Conservation (phyloP, 768 basidiomycete genomes). For the Phaeolepiota aurea region DNA sequence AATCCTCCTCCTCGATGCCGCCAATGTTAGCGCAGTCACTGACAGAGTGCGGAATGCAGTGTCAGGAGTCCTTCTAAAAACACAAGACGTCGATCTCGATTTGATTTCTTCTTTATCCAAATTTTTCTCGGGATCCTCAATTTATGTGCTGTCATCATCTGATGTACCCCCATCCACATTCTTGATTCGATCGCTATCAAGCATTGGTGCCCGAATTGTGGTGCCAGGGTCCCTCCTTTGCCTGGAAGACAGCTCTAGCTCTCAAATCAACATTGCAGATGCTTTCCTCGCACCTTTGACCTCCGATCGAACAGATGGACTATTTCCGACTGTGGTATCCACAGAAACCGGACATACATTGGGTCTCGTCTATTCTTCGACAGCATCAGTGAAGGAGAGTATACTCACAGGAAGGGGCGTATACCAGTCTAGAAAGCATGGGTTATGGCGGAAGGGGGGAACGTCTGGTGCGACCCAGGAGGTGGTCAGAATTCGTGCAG, state of each 20-base stretch:
- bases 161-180: slow-evolving; percentile 46
- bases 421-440: slow-evolving; percentile 94
- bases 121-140: slow-evolving; percentile 57
- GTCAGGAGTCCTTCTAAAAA: slow-evolving; percentile 76
- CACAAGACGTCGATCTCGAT: slow-evolving; percentile 62
- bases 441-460: slow-evolving; percentile 95
- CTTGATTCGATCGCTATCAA: slow-evolving; percentile 51
- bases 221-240: slow-evolving; percentile 69
- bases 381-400: slow-evolving; percentile 76
- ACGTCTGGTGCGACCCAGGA: slow-evolving; percentile 92
- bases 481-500: slow-evolving; percentile 70
- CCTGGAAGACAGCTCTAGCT: slow-evolving; percentile 38
- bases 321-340: slow-evolving; percentile 90
- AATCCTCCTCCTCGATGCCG: slow-evolving; percentile 68
- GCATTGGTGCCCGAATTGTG: slow-evolving; percentile 56
- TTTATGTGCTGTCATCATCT: slow-evolving; percentile 51
- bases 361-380: slow-evolving; percentile 93
- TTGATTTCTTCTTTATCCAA: slow-evolving; percentile 69
- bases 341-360: slow-evolving; percentile 71
- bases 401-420: slow-evolving; percentile 86
- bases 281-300: slow-evolving; percentile 77
- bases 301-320: slow-evolving; percentile 85
- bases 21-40: slow-evolving; percentile 64
- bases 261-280: slow-evolving; percentile 68
- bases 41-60: slow-evolving; percentile 67